Base-by-base conservation (phyloP, 169 alveolate genomes). In the Babesia ovata region DNA sequence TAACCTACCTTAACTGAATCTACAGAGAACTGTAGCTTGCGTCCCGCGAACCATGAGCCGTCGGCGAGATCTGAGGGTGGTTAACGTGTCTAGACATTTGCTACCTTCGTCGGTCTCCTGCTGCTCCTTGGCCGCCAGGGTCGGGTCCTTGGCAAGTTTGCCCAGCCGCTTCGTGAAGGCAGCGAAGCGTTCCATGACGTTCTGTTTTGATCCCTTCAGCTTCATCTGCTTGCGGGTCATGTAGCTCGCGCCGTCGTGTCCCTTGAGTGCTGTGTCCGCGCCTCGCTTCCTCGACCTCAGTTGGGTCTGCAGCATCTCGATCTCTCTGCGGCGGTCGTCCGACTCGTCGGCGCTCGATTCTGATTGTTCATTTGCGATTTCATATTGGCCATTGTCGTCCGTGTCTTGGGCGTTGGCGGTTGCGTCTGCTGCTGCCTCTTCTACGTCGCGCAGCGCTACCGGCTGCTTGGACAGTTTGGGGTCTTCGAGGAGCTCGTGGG, bases 1-100 rank as follows among this genome's bases (percentile, higher is more conserved):
- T 9, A 48, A 58, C 26, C 22, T 42, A 74, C 84, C 79, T 74
- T 72, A 24, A 53, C 61, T 10, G 89, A 82, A 63, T 82, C 89
- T 1, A 82, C 72, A 10, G 89, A 63, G 42, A 82, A 82, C 73
- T 67, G 79, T 45, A 82, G 48, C 61, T 73, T 73, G 12, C 62
- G 45, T 12, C 89, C 89, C 22, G 85, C 84, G 49, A 82, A 73
- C 89, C 89, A 82, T 12, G 89, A 82, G 36, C 89, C 89, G 45
- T 82, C 89, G 49, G 84, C 83, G 52, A 79, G 67, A 58, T 79
- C 87, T 79, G 70, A 8, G 19, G 6, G 42, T 10, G n/a, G 22
- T 45, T 28, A 11, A 0, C 6, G 14, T 10, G 4, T 13, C 49
- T 4, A 22, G 28, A 4, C 24, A 10, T n/a, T 17, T 45, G 24